Evolutionary conservation across 495 filamentous ascomycete species (phyloP).

Genomic region (Jackrogersella minutella): DNA sequence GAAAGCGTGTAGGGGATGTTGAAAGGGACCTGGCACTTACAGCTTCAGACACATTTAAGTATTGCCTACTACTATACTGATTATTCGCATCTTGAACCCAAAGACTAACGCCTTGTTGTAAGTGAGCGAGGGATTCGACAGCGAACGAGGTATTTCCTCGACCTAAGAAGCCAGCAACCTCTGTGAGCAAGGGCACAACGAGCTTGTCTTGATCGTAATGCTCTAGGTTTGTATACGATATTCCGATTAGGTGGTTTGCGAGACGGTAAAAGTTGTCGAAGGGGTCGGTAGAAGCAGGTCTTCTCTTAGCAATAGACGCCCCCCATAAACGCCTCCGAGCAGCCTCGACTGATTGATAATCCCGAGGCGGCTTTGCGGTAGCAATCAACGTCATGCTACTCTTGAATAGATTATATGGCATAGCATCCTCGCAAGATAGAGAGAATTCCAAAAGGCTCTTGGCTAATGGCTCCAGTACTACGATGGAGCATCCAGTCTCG

Average conservation of each 20-base stretch:
- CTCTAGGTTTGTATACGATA: constrained; percentile 52
- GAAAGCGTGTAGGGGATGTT: neutral
- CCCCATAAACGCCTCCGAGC: constrained; percentile 69
- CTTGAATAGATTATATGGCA: constrained; percentile 40
- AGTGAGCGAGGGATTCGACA: constrained; percentile 52
- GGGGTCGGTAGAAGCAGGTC: constrained; percentile 61
- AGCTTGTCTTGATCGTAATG: constrained; percentile 35
- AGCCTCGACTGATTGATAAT: constrained; percentile 65
- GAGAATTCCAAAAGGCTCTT: constrained; percentile 52
- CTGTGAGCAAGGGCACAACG: constrained; percentile 43
- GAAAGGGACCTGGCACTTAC: constrained; percentile 44
- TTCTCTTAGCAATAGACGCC: constrained; percentile 51
- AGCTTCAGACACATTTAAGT: constrained; percentile 39
- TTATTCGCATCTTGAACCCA: constrained; percentile 68
- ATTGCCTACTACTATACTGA: constrained; percentile 44
- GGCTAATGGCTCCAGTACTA: constrained; percentile 76
- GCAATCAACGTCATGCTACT: constrained; percentile 47
- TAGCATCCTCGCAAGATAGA: neutral
- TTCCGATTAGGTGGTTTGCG: constrained; percentile 53
- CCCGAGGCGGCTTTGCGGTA: constrained; percentile 55
- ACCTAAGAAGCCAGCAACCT: constrained; percentile 47
- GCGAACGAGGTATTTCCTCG: constrained; percentile 50
- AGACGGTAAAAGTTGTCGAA: constrained; percentile 69
- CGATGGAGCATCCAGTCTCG: constrained; percentile 65
- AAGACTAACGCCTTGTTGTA: constrained; percentile 65